A percentile compares a stretch with the other conserved stretches of the same genome.
phyloP scores from a whole-genome alignment of 2,329 filamentous ascomycete species.

The Nigrograna mackinnonii region DNA sequence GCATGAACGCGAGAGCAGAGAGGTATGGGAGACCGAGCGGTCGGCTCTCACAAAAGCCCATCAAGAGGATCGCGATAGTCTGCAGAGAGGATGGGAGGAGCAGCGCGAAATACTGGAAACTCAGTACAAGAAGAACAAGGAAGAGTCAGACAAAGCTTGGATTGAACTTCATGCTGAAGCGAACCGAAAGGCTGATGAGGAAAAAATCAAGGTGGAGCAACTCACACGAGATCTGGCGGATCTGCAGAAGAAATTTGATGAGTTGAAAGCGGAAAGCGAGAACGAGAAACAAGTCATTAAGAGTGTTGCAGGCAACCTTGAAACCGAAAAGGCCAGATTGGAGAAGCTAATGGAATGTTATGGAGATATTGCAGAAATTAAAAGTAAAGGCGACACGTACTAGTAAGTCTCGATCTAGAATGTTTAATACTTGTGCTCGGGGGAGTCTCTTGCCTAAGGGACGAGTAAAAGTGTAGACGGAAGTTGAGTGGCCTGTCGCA shows the following conservation, averaged over 20 bases:
- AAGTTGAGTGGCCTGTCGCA: conserved; percentile 8
- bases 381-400: conserved; percentile 47
- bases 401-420: conserved; percentile 43
- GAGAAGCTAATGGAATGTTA: conserved; percentile 48
- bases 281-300: conserved; percentile 42
- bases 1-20: conserved; percentile 49
- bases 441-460: conserved; percentile 3
- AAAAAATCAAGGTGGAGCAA: conserved; percentile 29
- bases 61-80: conserved; percentile 54
- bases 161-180: conserved; percentile 43
- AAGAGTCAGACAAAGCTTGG: conserved; percentile 52
- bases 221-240: conserved; percentile 40
- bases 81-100: conserved; percentile 56
- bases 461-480: conserved; percentile 10
- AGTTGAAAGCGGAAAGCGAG: conserved; percentile 35
- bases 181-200: conserved; percentile 36
- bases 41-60: conserved; percentile 42
- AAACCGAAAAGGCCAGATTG: conserved; percentile 45
- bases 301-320: conserved; percentile 43
- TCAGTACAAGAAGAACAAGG: conserved; percentile 39
- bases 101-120: conserved; percentile 49
- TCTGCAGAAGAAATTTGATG: conserved; percentile 32
- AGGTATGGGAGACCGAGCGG: conserved; percentile 51
- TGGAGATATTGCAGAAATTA: conserved; percentile 46
- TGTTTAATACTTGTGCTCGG: conserved; percentile 13